Evolutionary conservation across 2,329 filamentous ascomycete species (phyloP), one percentile per base, ranked within the genome.

Genomic region (Alternaria viburni): DNA sequence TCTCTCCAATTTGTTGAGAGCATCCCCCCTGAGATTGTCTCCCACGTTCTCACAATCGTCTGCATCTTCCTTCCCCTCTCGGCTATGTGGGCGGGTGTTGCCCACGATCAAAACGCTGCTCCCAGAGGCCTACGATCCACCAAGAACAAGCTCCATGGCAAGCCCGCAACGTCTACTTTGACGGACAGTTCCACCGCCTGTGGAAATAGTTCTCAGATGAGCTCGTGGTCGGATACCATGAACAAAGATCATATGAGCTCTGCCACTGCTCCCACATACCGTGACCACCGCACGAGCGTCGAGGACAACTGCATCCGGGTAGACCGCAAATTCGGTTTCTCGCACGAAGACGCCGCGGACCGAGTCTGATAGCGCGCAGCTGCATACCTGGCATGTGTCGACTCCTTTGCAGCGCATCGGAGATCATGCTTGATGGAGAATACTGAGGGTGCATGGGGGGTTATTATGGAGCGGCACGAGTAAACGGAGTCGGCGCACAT

Each of bases 51-150:
- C 9, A 88, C 88, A 15, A 77, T 88, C 19, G 86, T 89, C 36
- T 86, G 86, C 61, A 83, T 91, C 63, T 88, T 88, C 65, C 84
- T 91, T 15, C 90, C 90, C 1, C 82, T 91, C 11, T 90, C 88
- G 13, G 86, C 88, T 17, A 84, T 91, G 67, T 91, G 90, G 90
- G 89, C 89, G 47, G 73, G 77, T 30, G 71, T 79, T 25, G 64
- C 70, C 49, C 74, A 71, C 57, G 73, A 78, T 13, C 60, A 67
- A 7, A 51, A 56, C 17, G 45, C 75, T 46, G 69, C 65, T 19
- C 49, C 64, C 15, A 62, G 68, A 55, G 69, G 71, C 57, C 74
- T 74, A 9, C 69, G 64, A 5, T 68, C 78, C 30, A 69, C 78
- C 23, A 63, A 68, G 15, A 66, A 67, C 55, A 66, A 76, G 8